These are phyloP conservation scores for Jamesozyma jinghongensis DNA, from an alignment of 805 yeast species.

Conservation along the genomic window DNA sequence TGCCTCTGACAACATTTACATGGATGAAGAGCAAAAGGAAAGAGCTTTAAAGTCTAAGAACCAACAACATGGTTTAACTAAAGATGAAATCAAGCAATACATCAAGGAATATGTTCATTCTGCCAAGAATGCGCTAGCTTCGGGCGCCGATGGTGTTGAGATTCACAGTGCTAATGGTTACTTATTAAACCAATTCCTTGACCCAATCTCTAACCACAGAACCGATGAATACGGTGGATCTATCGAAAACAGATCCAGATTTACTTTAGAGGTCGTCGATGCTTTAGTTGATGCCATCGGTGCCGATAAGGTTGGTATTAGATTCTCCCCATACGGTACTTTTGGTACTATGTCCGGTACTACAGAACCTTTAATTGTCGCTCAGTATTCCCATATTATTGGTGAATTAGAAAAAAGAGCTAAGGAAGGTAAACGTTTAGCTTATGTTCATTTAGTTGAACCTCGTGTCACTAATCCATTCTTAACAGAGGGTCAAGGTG, in stretches of 20 bases:
- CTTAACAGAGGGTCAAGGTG: constrained; percentile 1
- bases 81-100: not conserved
- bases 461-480: constrained; percentile 32
- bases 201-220: not conserved
- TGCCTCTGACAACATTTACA: constrained; percentile 29
- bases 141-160: not conserved
- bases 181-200: constrained; percentile 4
- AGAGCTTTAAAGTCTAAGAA: not conserved
- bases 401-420: constrained; percentile 35
- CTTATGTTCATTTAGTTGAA: constrained; percentile 38
- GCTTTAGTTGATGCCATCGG: constrained; percentile 23
- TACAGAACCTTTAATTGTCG: constrained; percentile 26
- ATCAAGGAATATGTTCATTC: not conserved
- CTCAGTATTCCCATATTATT: constrained; percentile 35
- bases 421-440: constrained; percentile 30
- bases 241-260: not conserved
- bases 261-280: constrained; percentile 22
- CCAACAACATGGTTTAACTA: not conserved
- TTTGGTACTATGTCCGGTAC: constrained; percentile 35
- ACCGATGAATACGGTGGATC: not conserved
- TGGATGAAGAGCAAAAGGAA: not conserved
- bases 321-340: constrained; percentile 39
- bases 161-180: constrained; percentile 14
- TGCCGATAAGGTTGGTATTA: not conserved
- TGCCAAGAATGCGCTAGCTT: not conserved